Base-by-base conservation (phyloP, 495 filamentous ascomycete species). In the Podospora tetraspora region DNA sequence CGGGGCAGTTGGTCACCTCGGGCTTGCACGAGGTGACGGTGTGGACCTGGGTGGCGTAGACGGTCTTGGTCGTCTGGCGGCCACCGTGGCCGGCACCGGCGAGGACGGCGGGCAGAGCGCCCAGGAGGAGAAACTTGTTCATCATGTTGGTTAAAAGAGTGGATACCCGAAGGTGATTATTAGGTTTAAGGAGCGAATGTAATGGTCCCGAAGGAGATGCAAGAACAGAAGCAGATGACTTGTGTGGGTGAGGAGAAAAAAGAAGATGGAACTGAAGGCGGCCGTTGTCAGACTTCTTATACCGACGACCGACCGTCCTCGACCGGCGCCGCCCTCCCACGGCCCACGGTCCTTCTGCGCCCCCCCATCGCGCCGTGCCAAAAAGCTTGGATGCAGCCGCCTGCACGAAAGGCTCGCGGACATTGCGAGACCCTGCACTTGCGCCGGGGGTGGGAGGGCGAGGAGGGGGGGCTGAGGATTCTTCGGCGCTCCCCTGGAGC, bases 1-100 rank as follows among this genome's bases (percentile, higher is more conserved):
- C 25, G 25, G 86, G 86, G 80, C 87, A 89, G 76, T 85, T 78
- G 25, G 82, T 86, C 43, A 88, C 79, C 3, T 78, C 84, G 13
- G 86, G 71, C 56, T 81, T 81, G 71, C 85, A 88, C 68, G 81
- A 82, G 75, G 82, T 87, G 80, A 87, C 78, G 78, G 84, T 84
- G 64, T 82, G 77, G 70, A 79, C 75, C 62, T 79, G 73, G 70
- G 84, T 85, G 76, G 80, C 70, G 79, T 82, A 83, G 79, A 83
- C 77, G 61, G 67, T 64, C 34, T 71, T 62, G 69, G 70, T 72
- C 11, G 73, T 71, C 57, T 60, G 24, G 10, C 60, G 52, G 57
- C 11, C 56, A 11, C 61, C 5, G 57, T 13, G 25, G 61, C 43
- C 34, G 29, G 61, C 61, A 24, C 32, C 22, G 37, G 65, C 69